Evolutionary conservation across 2,329 filamentous ascomycete species (phyloP).

Genomic region (Monosporascus sp.): DNA sequence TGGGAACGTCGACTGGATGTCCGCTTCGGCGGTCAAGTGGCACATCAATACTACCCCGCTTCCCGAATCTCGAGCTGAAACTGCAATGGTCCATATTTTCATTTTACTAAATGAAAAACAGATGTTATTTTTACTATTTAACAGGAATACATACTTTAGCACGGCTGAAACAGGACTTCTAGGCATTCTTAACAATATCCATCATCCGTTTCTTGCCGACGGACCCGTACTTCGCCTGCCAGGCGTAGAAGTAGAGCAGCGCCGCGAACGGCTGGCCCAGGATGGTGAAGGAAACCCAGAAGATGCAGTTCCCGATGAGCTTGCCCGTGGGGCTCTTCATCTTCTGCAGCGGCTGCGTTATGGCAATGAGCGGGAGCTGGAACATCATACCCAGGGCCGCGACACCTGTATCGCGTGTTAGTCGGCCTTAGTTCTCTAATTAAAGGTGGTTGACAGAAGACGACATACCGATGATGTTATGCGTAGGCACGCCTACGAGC

Average conservation of each 20-base stretch:
- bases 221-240: conserved; percentile 95
- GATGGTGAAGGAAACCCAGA: conserved; percentile 94
- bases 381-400: conserved; percentile 93
- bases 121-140: no score
- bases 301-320: conserved; percentile 85
- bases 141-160: no score
- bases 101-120: no score
- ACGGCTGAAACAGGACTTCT: no score
- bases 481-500: conserved; percentile 88
- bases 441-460: not conserved
- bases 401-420: conserved; percentile 53
- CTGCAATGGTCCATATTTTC: no score
- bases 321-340: conserved; percentile 71
- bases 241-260: conserved; percentile 93
- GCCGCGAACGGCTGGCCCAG: conserved; percentile 92
- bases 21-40: no score
- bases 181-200: no score
- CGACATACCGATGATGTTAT: conserved; percentile 75
- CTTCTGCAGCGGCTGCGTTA: conserved; percentile 76
- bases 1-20: no score
- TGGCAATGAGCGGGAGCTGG: conserved; percentile 79
- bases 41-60: no score
- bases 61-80: no score
- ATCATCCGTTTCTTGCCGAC: conserved; percentile 45
- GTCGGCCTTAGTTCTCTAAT: not conserved